Evolutionary conservation across 2,329 filamentous ascomycete species (phyloP), one percentile per base, ranked within the genome.

Genomic region (Pyrenophora tritici-repentis): DNA sequence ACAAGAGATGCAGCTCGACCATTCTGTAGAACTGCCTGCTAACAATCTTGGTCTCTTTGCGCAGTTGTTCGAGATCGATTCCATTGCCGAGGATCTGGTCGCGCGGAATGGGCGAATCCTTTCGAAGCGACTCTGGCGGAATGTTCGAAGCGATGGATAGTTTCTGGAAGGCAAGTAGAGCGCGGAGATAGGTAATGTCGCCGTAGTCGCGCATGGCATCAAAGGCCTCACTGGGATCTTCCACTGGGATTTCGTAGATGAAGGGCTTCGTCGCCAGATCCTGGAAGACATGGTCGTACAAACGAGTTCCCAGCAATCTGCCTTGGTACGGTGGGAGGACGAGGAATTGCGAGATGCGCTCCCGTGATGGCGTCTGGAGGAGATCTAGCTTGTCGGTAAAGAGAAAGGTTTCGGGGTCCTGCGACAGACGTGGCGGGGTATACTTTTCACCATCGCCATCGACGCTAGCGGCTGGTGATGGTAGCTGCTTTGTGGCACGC

Each of bases 281-380:
- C 6, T 82, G 76, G 67, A 91, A 93, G 60, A 97, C 90, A 41
- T 86, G 81, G 53, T 86, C 85, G 78, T 97, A 99, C 33, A 99
- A 84, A 35, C 85, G 81, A 9, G 86, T 83, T 31, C 93, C 94
- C 42, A 93, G 86, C 13, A 91, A 91, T 55, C 86, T 84, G 55
- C 84, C 82, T 70, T 97, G 92, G 73, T 91, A 96, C 5, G 91
- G 88, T 2, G 92, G 92, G 9, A 99, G 80, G 56, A 99, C 87
- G 54, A 99, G 70, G 73, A 97, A 97, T 72, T 99, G 94, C 0
- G 93, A 96, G 59, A 99, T 90, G 37, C 95, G 84, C 53, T 90
- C 85, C 33, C 93, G 86, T 63, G 87, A 88, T 10, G 90, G 88
- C 2, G 92, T 81, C 41, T 86, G 77, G 4, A 80, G 83, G 72